Conservation (phyloP, 2,329 filamentous ascomycete genomes). For the Pseudohalonectria lignicola region DNA sequence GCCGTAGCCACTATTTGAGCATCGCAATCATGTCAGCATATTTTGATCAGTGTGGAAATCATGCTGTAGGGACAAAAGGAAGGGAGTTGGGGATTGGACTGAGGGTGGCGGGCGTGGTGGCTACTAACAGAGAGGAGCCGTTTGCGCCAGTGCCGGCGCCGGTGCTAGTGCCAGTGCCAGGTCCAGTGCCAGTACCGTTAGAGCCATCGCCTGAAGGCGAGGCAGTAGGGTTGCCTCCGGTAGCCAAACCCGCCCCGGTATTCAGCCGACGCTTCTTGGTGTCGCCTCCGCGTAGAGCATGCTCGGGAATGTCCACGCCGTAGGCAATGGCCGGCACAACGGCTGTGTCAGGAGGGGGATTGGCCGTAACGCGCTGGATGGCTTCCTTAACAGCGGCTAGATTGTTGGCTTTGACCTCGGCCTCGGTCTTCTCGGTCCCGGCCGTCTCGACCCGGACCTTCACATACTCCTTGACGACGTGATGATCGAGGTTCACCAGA, state of each 20-base stretch:
- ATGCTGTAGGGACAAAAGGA: too few relatives aligned
- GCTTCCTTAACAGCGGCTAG: constrained; percentile 34
- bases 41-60: too few relatives aligned
- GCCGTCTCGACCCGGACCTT: constrained; percentile 33
- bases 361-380: constrained; percentile 27
- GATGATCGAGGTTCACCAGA: constrained; percentile 42
- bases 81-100: too few relatives aligned
- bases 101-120: too few relatives aligned
- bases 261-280: constrained; percentile 34
- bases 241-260: too few relatives aligned
- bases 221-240: too few relatives aligned
- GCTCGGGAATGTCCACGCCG: constrained; percentile 35
- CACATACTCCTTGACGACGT: constrained; percentile 52
- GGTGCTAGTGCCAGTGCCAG: too few relatives aligned
- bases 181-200: too few relatives aligned
- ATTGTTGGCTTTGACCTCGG: constrained; percentile 26
- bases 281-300: constrained; percentile 17
- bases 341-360: constrained; percentile 30
- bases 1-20: too few relatives aligned
- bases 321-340: constrained; percentile 37
- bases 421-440: constrained; percentile 21
- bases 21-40: too few relatives aligned
- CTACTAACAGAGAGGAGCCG: too few relatives aligned
- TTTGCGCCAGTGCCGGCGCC: constrained; percentile 3
- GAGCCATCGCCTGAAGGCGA: too few relatives aligned